Conservation (phyloP, 306 rosid genomes). For the Mimosa bimucronata region DNA sequence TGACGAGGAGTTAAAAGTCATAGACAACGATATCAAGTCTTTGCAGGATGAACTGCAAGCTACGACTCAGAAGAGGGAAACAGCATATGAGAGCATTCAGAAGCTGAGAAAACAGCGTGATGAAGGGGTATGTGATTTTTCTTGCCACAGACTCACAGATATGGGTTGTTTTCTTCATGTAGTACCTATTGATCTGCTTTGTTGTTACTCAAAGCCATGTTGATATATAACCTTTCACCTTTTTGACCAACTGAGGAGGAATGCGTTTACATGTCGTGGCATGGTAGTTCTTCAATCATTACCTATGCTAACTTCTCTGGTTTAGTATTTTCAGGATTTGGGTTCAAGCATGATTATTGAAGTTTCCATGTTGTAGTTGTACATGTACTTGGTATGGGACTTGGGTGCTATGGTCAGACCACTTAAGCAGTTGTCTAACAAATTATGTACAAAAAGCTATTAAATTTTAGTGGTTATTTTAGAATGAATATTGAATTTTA, state of each 20-base stretch:
- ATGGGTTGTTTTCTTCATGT: conserved; percentile 9
- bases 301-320: background rate
- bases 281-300: background rate
- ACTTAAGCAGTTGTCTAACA: background rate
- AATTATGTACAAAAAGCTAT: background rate
- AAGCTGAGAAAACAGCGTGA: conserved; percentile 71
- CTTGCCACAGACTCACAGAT: background rate
- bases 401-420: background rate
- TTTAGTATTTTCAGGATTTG: background rate
- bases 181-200: background rate
- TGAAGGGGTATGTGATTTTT: conserved; percentile 59
- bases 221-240: background rate
- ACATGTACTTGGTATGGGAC: background rate
- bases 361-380: background rate
- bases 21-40: conserved; percentile 62
- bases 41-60: conserved; percentile 63
- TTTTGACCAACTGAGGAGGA: background rate
- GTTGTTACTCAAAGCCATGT: conserved; percentile 17
- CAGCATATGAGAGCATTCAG: conserved; percentile 62
- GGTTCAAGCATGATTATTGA: conserved; percentile 4
- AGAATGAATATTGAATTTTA: background rate
- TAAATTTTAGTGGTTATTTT: background rate
- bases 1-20: conserved; percentile 61
- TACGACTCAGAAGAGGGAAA: conserved; percentile 72
- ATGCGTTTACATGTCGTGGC: background rate